Conservation (phyloP, 2,329 filamentous ascomycete genomes). For the Ophiognomonia clavigignenti-juglandacearum region DNA sequence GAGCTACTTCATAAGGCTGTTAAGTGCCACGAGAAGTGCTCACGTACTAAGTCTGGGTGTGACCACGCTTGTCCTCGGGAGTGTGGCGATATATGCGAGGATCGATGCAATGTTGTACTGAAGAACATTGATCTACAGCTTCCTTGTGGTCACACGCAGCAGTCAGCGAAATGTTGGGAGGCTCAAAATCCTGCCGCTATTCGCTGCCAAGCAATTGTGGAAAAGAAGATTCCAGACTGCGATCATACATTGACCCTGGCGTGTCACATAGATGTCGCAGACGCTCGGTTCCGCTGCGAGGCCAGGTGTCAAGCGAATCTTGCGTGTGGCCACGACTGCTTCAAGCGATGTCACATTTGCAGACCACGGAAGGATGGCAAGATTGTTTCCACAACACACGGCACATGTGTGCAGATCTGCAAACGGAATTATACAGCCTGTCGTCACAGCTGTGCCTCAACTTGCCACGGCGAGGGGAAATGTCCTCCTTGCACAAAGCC, state of each 20-base stretch:
- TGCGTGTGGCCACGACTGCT: conserved; percentile 56
- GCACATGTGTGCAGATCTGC: conserved; percentile 43
- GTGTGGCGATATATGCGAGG: conserved; percentile 40
- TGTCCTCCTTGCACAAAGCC: conserved; percentile 43
- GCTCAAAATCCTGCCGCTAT: conserved; percentile 40
- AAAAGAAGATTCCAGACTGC: conserved; percentile 48
- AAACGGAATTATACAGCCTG: conserved; percentile 48
- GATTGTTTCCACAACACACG: conserved; percentile 36
- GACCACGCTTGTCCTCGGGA: conserved; percentile 36
- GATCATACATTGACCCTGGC: conserved; percentile 43
- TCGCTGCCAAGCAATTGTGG: conserved; percentile 41
- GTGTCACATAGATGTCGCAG: conserved; percentile 44
- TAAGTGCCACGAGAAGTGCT: conserved; percentile 40
- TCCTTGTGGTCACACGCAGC: conserved; percentile 37
- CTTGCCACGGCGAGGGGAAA: conserved; percentile 45
- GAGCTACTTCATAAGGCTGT: conserved; percentile 40
- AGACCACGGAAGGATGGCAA: conserved; percentile 27
- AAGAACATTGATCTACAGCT: conserved; percentile 22
- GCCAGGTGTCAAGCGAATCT: conserved; percentile 40
- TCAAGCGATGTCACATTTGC: conserved; percentile 44
- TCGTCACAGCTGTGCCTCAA: conserved; percentile 44
- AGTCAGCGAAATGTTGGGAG: conserved; percentile 31
- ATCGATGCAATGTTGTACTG: conserved; percentile 30
- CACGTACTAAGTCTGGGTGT: conserved; percentile 35
- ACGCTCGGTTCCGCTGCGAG: conserved; percentile 39